A percentile compares a stretch with the other conserved stretches of the same genome.
Evolutionary conservation across 805 yeast genomes (phyloP).

Genomic region (Millerozyma miso): DNA sequence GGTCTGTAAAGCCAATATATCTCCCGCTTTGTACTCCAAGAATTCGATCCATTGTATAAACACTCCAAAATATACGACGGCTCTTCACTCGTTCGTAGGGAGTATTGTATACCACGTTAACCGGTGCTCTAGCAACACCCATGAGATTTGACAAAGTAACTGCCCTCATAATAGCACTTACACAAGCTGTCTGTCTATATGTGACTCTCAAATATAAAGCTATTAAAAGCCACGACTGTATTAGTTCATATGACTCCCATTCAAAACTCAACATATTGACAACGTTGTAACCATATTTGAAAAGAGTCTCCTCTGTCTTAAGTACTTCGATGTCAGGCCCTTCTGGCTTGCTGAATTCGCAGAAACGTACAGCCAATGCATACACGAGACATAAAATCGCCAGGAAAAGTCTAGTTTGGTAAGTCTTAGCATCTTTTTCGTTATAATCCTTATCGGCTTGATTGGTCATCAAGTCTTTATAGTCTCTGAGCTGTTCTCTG

Average conservation of each 20-base stretch:
- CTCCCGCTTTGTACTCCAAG: conserved; percentile 52
- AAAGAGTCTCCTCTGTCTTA: conserved; percentile 28
- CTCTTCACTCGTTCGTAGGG: conserved; percentile 45
- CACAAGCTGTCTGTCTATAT: conserved; percentile 36
- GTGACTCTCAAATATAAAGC: conserved; percentile 31
- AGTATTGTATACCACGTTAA: conserved; percentile 18
- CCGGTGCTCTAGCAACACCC: conserved; percentile 28
- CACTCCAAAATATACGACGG: conserved; percentile 51
- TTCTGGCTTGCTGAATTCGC: conserved; percentile 33
- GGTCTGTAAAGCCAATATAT: conserved; percentile 30
- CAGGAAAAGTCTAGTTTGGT: conserved; percentile 44
- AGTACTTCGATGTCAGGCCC: conserved; percentile 27
- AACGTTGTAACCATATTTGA: conserved; percentile 30
- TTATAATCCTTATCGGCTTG: conserved; percentile 10
- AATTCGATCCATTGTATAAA: conserved; percentile 50
- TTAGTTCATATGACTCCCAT: conserved; percentile 41
- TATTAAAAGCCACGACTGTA: conserved; percentile 38
- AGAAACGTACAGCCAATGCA: conserved; percentile 49
- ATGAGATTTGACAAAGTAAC: conserved; percentile 32
- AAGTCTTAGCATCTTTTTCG: conserved; percentile 21
- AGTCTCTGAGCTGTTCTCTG: conserved; percentile 41
- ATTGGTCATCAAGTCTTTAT: conserved; percentile 6
- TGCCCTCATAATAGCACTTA: conserved; percentile 31
- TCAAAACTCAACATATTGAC: conserved; percentile 32
- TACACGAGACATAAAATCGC: conserved; percentile 48